A percentile compares a stretch with the other conserved stretches of the same genome.
Conservation (phyloP, 1,284 basidiomycete species). For the Lentinus polychrous region DNA sequence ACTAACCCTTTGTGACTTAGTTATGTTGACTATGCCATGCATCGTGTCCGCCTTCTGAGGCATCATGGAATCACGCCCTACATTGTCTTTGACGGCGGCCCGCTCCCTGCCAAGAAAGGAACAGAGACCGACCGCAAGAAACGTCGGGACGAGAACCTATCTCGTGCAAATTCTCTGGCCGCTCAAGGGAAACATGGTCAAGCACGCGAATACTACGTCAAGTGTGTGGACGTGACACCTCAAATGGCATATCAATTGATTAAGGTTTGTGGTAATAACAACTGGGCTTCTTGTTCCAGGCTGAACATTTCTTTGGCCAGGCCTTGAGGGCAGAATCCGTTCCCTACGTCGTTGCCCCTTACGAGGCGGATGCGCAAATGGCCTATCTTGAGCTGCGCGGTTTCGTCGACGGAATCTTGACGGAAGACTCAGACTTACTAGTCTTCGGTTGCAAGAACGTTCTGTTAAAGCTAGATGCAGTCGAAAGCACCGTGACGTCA, state of each 20-base stretch:
- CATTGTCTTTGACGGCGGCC: constrained; percentile 95
- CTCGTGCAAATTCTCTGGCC: constrained; percentile 66
- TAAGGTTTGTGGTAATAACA: constrained; percentile 53
- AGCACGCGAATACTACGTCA: constrained; percentile 85
- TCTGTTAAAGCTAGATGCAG: constrained; percentile 79
- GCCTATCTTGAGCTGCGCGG: constrained; percentile 85
- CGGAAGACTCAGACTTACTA: constrained; percentile 97
- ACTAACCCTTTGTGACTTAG: constrained; percentile 31
- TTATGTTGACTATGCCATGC: constrained; percentile 97
- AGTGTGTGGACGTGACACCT: constrained; percentile 93
- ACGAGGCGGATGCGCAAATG: constrained; percentile 98
- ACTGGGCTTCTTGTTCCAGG: not conserved
- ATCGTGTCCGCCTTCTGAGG: constrained; percentile 79
- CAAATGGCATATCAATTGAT: constrained; percentile 98
- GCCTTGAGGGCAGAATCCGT: constrained; percentile 77
- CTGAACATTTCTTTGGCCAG: constrained; percentile 33
- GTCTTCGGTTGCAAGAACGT: constrained; percentile 92
- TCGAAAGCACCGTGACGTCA: constrained; percentile 68
- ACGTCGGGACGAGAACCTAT: constrained; percentile 59
- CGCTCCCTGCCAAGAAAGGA: constrained; percentile 87
- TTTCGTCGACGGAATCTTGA: constrained; percentile 88
- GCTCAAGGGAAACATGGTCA: constrained; percentile 73
- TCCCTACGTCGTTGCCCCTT: constrained; percentile 91
- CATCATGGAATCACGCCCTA: constrained; percentile 85
- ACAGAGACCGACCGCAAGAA: constrained; percentile 83